Evolutionary conservation across 306 rosid species (phyloP).

Genomic region (apple (Malus domestica)): DNA sequence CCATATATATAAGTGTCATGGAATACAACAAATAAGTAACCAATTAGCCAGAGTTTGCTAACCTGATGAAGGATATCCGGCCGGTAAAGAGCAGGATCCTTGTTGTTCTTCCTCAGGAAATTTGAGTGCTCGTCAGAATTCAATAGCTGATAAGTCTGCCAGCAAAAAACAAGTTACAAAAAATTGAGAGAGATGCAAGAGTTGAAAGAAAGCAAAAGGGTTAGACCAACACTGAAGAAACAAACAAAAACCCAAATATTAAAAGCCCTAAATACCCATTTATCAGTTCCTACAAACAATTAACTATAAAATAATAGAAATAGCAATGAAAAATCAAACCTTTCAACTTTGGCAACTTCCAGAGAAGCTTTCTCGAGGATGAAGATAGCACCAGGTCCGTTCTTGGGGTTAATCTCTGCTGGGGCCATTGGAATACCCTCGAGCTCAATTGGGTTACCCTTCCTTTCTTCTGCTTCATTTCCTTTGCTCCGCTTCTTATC

Average conservation of each 20-base stretch:
- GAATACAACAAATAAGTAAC: neutral
- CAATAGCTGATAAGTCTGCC: conserved; percentile 68
- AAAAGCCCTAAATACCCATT: neutral
- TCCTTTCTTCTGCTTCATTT: conserved; percentile 4
- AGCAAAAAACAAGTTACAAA: neutral
- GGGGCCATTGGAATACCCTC: conserved; percentile 52
- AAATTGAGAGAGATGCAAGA: neutral
- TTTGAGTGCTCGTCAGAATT: conserved; percentile 74
- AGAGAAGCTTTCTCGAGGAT: conserved; percentile 80
- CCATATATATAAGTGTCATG: neutral
- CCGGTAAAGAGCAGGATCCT: conserved; percentile 70
- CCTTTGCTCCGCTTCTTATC: conserved; percentile 4
- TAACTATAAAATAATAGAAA: neutral
- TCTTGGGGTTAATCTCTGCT: conserved; percentile 11
- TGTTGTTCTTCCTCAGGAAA: conserved; percentile 54
- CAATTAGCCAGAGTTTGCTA: neutral
- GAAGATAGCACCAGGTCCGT: conserved; percentile 42
- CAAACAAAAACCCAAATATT: neutral
- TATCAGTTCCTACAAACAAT: neutral
- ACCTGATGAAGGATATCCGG: conserved; percentile 91
- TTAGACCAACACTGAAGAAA: neutral
- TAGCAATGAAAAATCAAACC: conserved; percentile 22
- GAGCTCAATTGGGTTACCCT: conserved; percentile 19
- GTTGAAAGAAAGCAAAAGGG: neutral
- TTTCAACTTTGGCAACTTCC: conserved; percentile 84